Percentiles rank a stretch among this genome's conserved stretches.
These are phyloP conservation scores for Leishmania gerbilli DNA, from an alignment of 208 protist species.

Conservation along the genomic window DNA sequence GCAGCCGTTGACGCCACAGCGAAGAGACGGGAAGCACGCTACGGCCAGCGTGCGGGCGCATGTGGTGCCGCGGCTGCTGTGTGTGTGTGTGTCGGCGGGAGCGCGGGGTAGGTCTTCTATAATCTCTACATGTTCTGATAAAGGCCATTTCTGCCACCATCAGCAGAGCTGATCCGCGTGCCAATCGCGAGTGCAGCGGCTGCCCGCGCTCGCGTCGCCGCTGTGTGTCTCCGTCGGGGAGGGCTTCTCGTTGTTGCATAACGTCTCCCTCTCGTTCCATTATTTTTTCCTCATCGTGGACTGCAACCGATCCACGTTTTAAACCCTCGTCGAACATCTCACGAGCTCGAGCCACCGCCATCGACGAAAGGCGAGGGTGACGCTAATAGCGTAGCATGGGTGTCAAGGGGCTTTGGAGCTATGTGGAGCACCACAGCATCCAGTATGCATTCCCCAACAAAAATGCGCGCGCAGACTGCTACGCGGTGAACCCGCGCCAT, in stretches of 20 bases:
- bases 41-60: neutral
- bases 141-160: neutral
- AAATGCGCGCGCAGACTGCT: conserved; percentile 17
- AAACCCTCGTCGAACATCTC: too few relatives aligned
- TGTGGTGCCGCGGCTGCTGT: neutral
- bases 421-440: conserved; percentile 68
- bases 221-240: neutral
- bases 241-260: neutral
- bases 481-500: conserved; percentile 53
- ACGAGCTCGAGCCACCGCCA: neutral
- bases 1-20: neutral
- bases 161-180: neutral
- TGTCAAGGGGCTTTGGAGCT: conserved; percentile 75
- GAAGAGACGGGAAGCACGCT: neutral
- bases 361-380: neutral
- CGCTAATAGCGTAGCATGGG: conserved; percentile 45
- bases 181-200: neutral
- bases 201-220: neutral
- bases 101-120: too few relatives aligned
- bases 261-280: neutral
- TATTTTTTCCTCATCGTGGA: neutral
- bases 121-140: neutral
- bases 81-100: neutral
- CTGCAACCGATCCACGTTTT: neutral
- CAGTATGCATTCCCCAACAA: conserved; percentile 32